Conservation (phyloP, 2,329 filamentous ascomycete genomes). For the Pseudocercospora ulei region DNA sequence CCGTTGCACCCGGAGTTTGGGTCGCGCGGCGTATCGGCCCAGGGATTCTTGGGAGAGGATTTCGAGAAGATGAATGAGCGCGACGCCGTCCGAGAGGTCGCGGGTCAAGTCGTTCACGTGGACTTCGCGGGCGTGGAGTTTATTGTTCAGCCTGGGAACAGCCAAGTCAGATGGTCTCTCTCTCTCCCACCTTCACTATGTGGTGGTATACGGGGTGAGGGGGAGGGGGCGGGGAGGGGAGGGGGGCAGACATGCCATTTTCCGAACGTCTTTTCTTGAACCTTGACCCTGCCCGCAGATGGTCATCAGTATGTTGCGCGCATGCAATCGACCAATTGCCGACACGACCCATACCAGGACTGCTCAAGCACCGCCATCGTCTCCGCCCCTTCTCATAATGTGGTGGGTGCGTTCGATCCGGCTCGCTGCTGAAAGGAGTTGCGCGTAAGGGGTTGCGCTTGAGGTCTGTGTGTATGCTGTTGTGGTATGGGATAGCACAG, state of each 20-base stretch:
- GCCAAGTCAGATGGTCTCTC: neutral
- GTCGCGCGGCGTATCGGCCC: conserved; percentile 90
- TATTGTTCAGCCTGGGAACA: conserved; percentile 72
- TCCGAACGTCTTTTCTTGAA: conserved; percentile 94
- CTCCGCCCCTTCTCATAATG: conserved; percentile 15
- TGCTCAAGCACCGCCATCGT: conserved; percentile 45
- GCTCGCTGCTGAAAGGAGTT: neutral
- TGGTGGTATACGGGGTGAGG: too few species aligned
- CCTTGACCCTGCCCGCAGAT: conserved; percentile 20
- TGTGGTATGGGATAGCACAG: too few species aligned
- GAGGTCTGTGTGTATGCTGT: too few species aligned
- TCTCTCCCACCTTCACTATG: too few species aligned
- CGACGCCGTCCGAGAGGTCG: conserved; percentile 87
- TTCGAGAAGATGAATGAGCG: conserved; percentile 93
- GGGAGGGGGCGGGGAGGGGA: neutral
- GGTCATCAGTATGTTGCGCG: conserved; percentile 8
- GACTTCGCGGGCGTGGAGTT: conserved; percentile 67
- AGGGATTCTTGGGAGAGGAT: conserved; percentile 90
- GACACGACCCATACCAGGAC: conserved; percentile 29
- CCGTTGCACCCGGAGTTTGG: conserved; percentile 87
- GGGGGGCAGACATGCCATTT: conserved; percentile 68
- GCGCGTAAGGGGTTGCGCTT: too few species aligned
- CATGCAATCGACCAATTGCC: neutral
- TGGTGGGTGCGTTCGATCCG: neutral
- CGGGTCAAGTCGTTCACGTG: conserved; percentile 77